Evolutionary conservation across 139 green algal genomes (phyloP), one percentile per base, ranked within the genome.

Genomic region (Micromonas pusilla): DNA sequence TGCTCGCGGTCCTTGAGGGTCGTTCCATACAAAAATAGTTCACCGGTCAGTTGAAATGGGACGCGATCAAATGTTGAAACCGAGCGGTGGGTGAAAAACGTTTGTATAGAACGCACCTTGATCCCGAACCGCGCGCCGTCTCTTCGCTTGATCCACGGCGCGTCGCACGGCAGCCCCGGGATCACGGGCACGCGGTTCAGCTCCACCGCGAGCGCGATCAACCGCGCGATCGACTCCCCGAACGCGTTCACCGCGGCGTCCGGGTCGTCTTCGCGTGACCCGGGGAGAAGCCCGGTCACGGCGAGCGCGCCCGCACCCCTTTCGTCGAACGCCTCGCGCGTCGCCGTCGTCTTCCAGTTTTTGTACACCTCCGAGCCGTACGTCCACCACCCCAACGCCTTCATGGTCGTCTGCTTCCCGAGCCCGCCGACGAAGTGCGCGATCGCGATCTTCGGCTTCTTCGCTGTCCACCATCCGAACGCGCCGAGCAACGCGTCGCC

Each of bases 361-460:
- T n/a, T n/a, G 25, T 60, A 28, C n/a, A 25, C 72, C 19, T 78
- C 72, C 13, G n/a, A 26, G 19, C 26, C 72, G 38, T 78, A 78
- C 30, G 45, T 21, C 72, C 72, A 78, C 72, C 72, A 78, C 2
- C 72, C 72, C 20, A 78, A n/a, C 52, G 30, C 30, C 33, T 78
- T 78, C 1, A 78, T 32, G 5, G 36, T 60, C 9, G 30, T 28
- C 45, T 34, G 19, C 53, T 78, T 78, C 23, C 21, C 30, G 2
- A 68, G 32, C 0, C 28, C 72, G 52, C 72, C 72, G 16, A 78
- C 72, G 30, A 67, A 26, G 72, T 78, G 72, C 52, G 52, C 52
- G 45, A 78, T 68, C 20, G 62, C 52, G 28, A 67, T 30, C 31
- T 33, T n/a, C 33, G 72, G 9, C 5, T 9, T 23, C 33, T 60